Conservation (phyloP, 2,329 filamentous ascomycete genomes). For the Sordariomycetes sp. region DNA sequence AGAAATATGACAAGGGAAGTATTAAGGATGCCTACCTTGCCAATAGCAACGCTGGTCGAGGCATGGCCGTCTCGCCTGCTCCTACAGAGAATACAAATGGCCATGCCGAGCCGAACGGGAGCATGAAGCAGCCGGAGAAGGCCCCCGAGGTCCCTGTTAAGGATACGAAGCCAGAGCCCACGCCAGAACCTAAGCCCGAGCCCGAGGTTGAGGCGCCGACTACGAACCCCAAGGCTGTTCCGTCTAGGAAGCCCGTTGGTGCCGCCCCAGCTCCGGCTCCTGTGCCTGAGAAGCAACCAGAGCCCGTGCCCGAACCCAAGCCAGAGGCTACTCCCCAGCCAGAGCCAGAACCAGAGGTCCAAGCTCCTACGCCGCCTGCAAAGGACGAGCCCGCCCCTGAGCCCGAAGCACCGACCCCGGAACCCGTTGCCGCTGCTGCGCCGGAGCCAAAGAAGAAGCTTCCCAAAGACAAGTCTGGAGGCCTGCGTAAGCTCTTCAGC, state of each 20-base stretch:
- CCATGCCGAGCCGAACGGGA: constrained; percentile 3
- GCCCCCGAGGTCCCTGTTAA: constrained; percentile 34
- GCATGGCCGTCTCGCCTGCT: constrained; percentile 28
- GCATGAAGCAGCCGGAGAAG: constrained; percentile 12
- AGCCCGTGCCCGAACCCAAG: constrained; percentile 2
- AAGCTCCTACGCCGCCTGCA: constrained; percentile 1
- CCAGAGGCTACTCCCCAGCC: constrained; percentile 12
- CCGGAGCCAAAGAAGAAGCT: constrained; percentile 31
- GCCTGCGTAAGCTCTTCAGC: constrained; percentile 57
- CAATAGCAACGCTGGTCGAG: constrained; percentile 63
- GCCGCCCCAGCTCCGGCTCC: not conserved
- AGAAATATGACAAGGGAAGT: constrained; percentile 83
- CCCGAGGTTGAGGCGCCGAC: not conserved
- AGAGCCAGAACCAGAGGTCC: constrained; percentile 7
- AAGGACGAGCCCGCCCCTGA: constrained; percentile 1
- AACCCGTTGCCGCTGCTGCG: not conserved
- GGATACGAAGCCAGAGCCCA: constrained; percentile 10
- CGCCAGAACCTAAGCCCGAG: constrained; percentile 4
- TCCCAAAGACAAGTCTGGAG: constrained; percentile 33
- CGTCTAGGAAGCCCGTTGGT: constrained; percentile 1
- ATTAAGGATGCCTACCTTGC: constrained; percentile 80
- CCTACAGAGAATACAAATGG: constrained; percentile 15
- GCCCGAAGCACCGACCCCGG: not conserved
- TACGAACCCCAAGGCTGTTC: not conserved
- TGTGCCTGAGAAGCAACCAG: not conserved